Conservation (phyloP, 345 rosid species). For the Eucalyptus camaldulensis region DNA sequence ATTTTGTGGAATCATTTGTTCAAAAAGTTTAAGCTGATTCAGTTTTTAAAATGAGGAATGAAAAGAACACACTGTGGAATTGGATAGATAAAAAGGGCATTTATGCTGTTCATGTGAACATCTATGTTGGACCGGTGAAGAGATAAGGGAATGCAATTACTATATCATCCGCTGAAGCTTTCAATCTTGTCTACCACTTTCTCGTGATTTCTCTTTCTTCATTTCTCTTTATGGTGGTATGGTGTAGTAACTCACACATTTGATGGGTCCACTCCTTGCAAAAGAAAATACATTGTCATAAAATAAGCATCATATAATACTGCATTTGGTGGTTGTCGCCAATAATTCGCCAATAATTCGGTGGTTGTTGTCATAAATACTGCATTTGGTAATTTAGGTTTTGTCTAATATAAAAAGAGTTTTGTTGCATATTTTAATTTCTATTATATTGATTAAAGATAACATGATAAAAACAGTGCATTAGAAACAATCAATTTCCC, state of each 20-base stretch:
- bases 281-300: not conserved
- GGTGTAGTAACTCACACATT: not conserved
- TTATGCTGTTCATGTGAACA: not conserved
- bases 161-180: not conserved
- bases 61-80: not conserved
- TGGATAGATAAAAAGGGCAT: not conserved
- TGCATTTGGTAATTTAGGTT: too few species aligned
- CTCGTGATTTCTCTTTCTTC: not conserved
- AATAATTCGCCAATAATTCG: too few species aligned
- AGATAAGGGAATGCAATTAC: not conserved
- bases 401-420: too few species aligned
- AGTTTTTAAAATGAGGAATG: not conserved
- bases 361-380: not conserved
- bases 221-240: not conserved
- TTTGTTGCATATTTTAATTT: too few species aligned
- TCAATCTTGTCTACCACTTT: not conserved
- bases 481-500: too few species aligned
- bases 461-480: too few species aligned
- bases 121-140: not conserved
- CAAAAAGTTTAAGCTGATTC: not conserved
- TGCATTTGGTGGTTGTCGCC: too few species aligned
- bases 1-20: too few species aligned
- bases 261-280: not conserved
- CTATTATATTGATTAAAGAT: too few species aligned
- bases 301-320: not conserved